Conservation (phyloP, 345 rosid species). For the Microcos paniculata region DNA sequence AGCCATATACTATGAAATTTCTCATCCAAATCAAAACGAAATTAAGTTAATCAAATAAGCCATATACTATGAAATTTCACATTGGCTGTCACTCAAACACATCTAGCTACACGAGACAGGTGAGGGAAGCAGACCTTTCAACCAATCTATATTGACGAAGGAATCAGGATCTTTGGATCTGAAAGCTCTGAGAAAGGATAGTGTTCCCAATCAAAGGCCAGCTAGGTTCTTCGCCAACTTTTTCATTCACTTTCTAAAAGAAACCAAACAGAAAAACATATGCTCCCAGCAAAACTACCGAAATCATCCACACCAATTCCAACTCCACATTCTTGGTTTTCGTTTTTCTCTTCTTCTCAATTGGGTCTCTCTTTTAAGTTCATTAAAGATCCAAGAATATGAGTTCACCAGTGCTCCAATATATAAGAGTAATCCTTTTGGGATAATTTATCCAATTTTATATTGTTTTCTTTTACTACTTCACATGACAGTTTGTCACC, state of each 20-base stretch:
- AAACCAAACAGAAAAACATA: conserved; percentile 8
- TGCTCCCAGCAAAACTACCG: neutral
- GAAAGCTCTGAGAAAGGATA: conserved; percentile 37
- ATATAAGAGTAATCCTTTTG: too few species aligned
- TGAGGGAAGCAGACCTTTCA: conserved; percentile 25
- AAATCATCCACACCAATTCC: neutral
- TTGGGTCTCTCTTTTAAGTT: too few species aligned
- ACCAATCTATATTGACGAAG: conserved; percentile 27
- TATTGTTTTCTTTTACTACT: too few species aligned
- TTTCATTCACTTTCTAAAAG: conserved; percentile 16
- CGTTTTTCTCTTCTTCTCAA: neutral
- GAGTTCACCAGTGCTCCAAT: too few species aligned
- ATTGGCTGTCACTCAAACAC: too few species aligned
- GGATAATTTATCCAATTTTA: too few species aligned
- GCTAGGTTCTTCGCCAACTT: conserved; percentile 23
- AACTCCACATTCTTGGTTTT: neutral
- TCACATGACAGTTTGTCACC: too few species aligned
- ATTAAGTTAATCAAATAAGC: too few species aligned
- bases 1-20: too few species aligned
- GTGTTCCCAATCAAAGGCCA: conserved; percentile 39
- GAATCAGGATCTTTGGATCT: conserved; percentile 50
- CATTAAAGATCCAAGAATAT: too few species aligned
- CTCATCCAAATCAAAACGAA: too few species aligned
- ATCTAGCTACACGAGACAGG: conserved; percentile 14
- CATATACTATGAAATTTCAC: too few species aligned